These are phyloP conservation scores for Aspergillus caelatus DNA, from an alignment of 2,329 filamentous ascomycete species.

Conservation along the genomic window DNA sequence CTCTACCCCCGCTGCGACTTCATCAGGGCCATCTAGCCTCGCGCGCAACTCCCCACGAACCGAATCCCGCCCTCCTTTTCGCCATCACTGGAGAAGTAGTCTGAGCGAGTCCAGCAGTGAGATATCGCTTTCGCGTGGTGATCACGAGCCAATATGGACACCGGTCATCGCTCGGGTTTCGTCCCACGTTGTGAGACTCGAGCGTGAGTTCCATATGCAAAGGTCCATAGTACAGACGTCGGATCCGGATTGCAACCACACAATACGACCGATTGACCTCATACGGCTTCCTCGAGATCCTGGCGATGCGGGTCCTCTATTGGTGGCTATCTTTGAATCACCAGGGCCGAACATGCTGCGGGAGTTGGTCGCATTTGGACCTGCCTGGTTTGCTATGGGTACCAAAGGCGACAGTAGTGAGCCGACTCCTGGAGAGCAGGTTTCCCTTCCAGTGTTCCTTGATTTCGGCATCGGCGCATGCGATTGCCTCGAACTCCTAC, in stretches of 20 bases:
- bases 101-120: conserved; percentile 55
- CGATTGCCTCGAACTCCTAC: conserved; percentile 85
- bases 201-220: conserved; percentile 83
- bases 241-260: conserved; percentile 74
- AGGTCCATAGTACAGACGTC: conserved; percentile 71
- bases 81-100: conserved; percentile 53
- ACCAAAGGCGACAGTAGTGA: conserved; percentile 49
- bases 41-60: conserved; percentile 47
- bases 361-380: conserved; percentile 75
- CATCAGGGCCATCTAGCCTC: conserved; percentile 47
- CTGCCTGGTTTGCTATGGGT: conserved; percentile 68
- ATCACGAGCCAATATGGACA: conserved; percentile 51
- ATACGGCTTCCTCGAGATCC: conserved; percentile 69
- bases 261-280: conserved; percentile 78
- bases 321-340: conserved; percentile 79
- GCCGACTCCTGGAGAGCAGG: conserved; percentile 58
- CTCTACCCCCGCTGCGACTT: conserved; percentile 51
- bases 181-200: conserved; percentile 77
- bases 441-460: conserved; percentile 76
- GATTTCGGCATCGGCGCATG: conserved; percentile 89
- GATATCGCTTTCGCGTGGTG: conserved; percentile 42
- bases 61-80: conserved; percentile 43
- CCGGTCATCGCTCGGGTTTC: conserved; percentile 81
- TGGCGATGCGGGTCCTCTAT: conserved; percentile 70
- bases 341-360: conserved; percentile 74